Conservation (phyloP, 2,329 filamentous ascomycete species). For the Epicoccum nigrum region DNA sequence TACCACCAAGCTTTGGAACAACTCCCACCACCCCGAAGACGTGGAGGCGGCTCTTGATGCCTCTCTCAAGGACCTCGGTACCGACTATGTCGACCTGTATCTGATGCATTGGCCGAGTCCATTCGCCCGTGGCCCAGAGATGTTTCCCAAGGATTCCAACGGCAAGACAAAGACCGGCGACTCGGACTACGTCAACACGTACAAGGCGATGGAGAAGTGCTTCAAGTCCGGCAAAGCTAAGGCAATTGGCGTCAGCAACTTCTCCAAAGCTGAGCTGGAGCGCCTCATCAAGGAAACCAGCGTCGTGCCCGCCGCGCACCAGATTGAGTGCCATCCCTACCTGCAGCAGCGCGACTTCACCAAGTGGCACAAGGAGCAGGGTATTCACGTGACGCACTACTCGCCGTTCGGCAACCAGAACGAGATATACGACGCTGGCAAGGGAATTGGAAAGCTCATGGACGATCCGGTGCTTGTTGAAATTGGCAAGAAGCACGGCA, state of each 20-base stretch:
- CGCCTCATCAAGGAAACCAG: conserved; percentile 56
- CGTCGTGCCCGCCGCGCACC: conserved; percentile 39
- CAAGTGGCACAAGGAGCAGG: conserved; percentile 35
- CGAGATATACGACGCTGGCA: conserved; percentile 39
- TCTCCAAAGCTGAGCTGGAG: conserved; percentile 52
- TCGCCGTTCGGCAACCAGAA: conserved; percentile 46
- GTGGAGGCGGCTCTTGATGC: conserved; percentile 75
- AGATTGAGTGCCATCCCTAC: conserved; percentile 42
- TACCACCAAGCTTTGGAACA: conserved; percentile 88
- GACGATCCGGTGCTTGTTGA: conserved; percentile 66
- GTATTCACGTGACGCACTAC: conserved; percentile 44
- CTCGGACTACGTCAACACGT: conserved; percentile 39
- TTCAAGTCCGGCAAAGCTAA: conserved; percentile 43
- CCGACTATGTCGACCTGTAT: conserved; percentile 91
- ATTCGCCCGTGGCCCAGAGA: conserved; percentile 73
- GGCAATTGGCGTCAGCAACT: conserved; percentile 45
- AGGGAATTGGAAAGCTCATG: conserved; percentile 48
- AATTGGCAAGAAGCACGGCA: conserved; percentile 68
- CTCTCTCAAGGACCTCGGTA: conserved; percentile 75
- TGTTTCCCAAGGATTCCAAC: conserved; percentile 59
- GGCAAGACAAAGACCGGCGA: conserved; percentile 32
- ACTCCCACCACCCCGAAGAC: conserved; percentile 72
- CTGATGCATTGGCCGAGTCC: conserved; percentile 79
- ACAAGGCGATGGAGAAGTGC: conserved; percentile 49
- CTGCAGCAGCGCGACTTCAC: conserved; percentile 37